Conservation (phyloP, 345 rosid genomes). For the Euphorbia peplus region DNA sequence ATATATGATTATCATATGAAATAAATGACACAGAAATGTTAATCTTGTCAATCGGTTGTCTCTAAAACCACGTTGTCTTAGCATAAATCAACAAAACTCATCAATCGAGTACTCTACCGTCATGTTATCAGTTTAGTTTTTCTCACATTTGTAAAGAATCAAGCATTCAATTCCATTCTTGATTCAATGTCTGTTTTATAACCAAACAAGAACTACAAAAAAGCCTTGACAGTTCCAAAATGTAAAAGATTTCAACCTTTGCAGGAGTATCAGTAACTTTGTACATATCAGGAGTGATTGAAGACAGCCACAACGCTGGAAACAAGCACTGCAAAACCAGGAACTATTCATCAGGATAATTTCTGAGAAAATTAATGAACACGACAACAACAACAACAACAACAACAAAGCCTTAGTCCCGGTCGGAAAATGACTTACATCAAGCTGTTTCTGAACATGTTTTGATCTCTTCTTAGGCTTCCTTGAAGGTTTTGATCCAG, state of each 20-base stretch:
- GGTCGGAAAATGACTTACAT: conserved; percentile 15
- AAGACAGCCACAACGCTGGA: conserved; percentile 29
- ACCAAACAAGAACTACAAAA: neutral
- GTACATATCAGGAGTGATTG: conserved; percentile 22
- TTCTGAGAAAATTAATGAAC: neutral
- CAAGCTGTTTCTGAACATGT: conserved; percentile 28
- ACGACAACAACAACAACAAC: no score
- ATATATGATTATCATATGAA: no score
- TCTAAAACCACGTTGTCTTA: no score
- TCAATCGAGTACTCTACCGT: neutral
- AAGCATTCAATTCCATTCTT: neutral
- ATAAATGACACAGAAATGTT: no score
- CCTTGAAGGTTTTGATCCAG: conserved; percentile 29
- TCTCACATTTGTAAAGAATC: neutral
- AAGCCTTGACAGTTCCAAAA: neutral
- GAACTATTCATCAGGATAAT: neutral
- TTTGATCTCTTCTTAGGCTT: conserved; percentile 29
- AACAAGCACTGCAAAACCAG: conserved; percentile 23
- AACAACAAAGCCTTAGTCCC: no score
- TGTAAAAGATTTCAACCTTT: conserved; percentile 17
- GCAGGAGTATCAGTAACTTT: conserved; percentile 19
- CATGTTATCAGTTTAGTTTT: neutral
- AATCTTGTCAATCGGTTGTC: no score
- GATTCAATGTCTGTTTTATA: neutral
- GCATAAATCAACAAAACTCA: conserved; percentile 2